Conservation (phyloP, 768 basidiomycete genomes). For the Leccinum uliginosum region DNA sequence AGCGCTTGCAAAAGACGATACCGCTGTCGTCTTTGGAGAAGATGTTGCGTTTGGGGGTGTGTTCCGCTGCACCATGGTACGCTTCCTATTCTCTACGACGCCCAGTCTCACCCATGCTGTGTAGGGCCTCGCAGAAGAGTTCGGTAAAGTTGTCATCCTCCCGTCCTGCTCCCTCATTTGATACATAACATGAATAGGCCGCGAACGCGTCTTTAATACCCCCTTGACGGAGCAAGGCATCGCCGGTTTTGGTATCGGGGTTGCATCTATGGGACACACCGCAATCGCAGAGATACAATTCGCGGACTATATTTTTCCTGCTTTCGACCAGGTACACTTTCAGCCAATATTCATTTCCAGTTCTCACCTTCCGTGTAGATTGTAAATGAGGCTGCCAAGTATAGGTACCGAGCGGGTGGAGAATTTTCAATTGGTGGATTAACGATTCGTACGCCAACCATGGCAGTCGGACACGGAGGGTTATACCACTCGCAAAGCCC, state of each 20-base stretch:
- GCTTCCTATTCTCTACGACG: conserved; percentile 19
- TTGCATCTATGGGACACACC: conserved; percentile 90
- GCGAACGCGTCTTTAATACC: conserved; percentile 93
- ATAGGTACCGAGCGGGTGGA: conserved; percentile 85
- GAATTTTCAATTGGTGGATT: conserved; percentile 77
- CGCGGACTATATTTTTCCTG: conserved; percentile 88
- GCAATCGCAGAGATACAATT: conserved; percentile 95
- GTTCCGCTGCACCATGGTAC: conserved; percentile 88
- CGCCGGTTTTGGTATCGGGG: conserved; percentile 89
- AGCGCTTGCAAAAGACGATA: conserved; percentile 80
- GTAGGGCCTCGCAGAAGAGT: conserved; percentile 88
- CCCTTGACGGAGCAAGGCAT: conserved; percentile 92
- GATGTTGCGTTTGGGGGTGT: conserved; percentile 94
- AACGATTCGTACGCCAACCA: conserved; percentile 81
- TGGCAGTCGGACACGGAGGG: conserved; percentile 91
- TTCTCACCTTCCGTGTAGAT: conserved; percentile 43
- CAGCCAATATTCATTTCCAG: background rate
- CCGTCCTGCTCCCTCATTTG: background rate
- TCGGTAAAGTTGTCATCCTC: conserved; percentile 48
- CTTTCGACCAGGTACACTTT: conserved; percentile 81
- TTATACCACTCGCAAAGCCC: conserved; percentile 95
- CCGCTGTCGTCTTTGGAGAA: conserved; percentile 85
- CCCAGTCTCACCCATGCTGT: conserved; percentile 1
- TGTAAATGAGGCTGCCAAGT: conserved; percentile 94
- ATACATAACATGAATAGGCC: conserved; percentile 43